Conservation (phyloP, 768 basidiomycete species). For the Mrakia blollopis region DNA sequence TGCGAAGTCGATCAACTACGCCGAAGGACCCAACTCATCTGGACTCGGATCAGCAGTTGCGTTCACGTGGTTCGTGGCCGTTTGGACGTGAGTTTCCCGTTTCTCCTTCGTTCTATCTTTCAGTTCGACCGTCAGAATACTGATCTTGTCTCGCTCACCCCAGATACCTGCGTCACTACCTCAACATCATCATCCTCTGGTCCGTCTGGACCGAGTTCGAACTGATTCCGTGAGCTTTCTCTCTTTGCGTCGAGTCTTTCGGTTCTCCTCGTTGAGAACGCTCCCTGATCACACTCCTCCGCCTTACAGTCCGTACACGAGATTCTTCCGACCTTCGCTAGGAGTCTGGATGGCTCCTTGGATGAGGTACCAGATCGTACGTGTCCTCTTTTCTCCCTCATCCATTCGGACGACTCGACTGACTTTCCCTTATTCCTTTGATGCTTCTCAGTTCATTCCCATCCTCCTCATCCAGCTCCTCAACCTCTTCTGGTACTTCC, state of each 20-base stretch:
- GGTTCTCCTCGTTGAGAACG: neutral
- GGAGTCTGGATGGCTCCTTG: constrained; percentile 66
- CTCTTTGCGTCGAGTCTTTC: neutral
- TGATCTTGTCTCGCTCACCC: neutral
- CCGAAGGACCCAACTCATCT: constrained; percentile 47
- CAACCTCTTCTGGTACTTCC: constrained; percentile 89
- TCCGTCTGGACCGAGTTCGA: constrained; percentile 78
- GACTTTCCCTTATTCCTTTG: neutral
- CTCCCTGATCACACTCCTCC: neutral
- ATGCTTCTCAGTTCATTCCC: constrained; percentile 54
- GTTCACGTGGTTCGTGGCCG: constrained; percentile 61
- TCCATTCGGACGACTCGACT: neutral
- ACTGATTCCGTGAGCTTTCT: constrained; percentile 58
- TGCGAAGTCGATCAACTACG: constrained; percentile 83
- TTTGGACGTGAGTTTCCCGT: constrained; percentile 68
- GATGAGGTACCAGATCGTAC: constrained; percentile 44
- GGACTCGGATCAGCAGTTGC: constrained; percentile 54
- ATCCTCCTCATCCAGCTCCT: constrained; percentile 70
- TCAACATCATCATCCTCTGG: constrained; percentile 79
- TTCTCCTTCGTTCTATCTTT: neutral
- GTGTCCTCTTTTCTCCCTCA: constrained; percentile 13
- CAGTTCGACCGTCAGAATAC: neutral
- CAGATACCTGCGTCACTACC: constrained; percentile 90
- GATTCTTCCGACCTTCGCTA: constrained; percentile 56
- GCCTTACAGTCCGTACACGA: constrained; percentile 51